phyloP scores from a whole-genome alignment of 208 protist genomes.

The Crithidia mellificae region DNA sequence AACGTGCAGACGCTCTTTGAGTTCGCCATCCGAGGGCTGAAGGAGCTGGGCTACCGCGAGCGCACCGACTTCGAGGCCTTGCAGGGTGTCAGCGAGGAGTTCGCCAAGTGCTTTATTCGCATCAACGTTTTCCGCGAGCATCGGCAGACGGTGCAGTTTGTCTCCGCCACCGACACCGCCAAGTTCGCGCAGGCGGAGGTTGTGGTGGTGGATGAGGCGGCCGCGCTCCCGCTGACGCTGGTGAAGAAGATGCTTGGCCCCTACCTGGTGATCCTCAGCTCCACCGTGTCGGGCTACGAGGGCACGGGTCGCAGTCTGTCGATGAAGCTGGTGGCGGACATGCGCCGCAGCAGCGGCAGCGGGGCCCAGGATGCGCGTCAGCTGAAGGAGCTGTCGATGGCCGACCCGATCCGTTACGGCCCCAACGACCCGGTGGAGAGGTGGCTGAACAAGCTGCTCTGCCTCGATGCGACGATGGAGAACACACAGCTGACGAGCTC shows the following conservation, averaged over 20 bases:
- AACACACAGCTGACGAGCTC: slow-evolving; percentile 48
- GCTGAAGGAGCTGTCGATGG: slow-evolving; percentile 94
- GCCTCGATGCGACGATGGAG: slow-evolving; percentile 93
- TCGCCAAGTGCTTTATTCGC: slow-evolving; percentile 96
- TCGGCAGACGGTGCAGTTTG: slow-evolving; percentile 99
- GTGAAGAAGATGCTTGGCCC: slow-evolving; percentile 97
- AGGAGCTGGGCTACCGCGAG: slow-evolving; percentile 96
- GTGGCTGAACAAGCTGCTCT: slow-evolving; percentile 99
- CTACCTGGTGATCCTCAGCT: slow-evolving; percentile 99
- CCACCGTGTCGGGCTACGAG: slow-evolving; percentile 99
- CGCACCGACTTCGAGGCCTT: slow-evolving; percentile 97
- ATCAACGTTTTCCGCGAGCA: slow-evolving; percentile 98
- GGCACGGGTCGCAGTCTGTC: slow-evolving; percentile 99
- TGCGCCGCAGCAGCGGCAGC: slow-evolving; percentile 81
- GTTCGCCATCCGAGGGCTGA: slow-evolving; percentile 97
- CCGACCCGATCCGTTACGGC: slow-evolving; percentile 98
- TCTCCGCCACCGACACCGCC: slow-evolving; percentile 88
- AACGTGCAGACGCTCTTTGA: slow-evolving; percentile 99
- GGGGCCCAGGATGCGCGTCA: slow-evolving; percentile 40
- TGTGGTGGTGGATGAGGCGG: slow-evolving; percentile 99
- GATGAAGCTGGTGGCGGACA: slow-evolving; percentile 99
- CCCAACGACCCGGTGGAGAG: slow-evolving; percentile 94
- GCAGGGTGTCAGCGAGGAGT: slow-evolving; percentile 92
- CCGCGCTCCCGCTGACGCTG: slow-evolving; percentile 98
- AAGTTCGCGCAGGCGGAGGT: slow-evolving; percentile 97